Evolutionary conservation across 2,329 filamentous ascomycete genomes (phyloP).

Genomic region (Paracoccidioides lutzii): DNA sequence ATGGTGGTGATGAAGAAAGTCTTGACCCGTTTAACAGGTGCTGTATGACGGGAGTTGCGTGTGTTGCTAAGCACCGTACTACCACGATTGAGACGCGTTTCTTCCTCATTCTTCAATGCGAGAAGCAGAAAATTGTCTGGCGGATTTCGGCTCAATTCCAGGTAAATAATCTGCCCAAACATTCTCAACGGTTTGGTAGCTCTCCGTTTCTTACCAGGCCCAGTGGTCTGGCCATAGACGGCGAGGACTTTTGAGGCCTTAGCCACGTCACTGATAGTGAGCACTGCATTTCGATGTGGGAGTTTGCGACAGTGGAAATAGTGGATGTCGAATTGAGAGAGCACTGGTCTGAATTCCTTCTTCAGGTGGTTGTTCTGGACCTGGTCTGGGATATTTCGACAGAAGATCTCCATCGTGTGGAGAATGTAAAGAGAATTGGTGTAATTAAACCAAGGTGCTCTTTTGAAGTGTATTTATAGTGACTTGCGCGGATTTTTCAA

Average conservation of each 20-base stretch:
- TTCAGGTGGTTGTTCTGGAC: constrained; percentile 12
- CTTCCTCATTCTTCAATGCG: constrained; percentile 12
- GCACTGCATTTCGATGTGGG: constrained; percentile 11
- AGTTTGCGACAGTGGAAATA: constrained; percentile 14
- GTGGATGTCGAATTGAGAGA: constrained; percentile 12
- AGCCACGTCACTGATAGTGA: constrained; percentile 13
- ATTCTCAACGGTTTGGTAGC: constrained; percentile 9
- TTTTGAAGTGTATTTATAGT: not conserved
- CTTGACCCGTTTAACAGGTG: constrained; percentile 5
- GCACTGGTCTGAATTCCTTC: constrained; percentile 13
- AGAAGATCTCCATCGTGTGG: constrained; percentile 17
- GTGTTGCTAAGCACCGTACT: not conserved
- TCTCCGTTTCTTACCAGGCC: constrained; percentile 2
- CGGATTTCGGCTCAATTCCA: constrained; percentile 10
- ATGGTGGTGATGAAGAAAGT: constrained; percentile 17
- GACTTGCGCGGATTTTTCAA: too few relatives aligned
- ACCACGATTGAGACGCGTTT: constrained; percentile 4
- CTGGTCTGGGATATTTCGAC: constrained; percentile 15
- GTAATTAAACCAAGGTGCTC: not conserved
- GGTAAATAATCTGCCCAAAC: constrained; percentile 10
- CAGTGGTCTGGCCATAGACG: constrained; percentile 8
- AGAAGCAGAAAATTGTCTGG: constrained; percentile 12
- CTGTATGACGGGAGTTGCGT: not conserved
- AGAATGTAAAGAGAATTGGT: too few relatives aligned
- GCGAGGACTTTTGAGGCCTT: constrained; percentile 12